Percentiles rank a stretch among this genome's conserved stretches.
These are phyloP conservation scores for Phaseolus lunatus DNA, from an alignment of 306 rosid genomes.

Conservation along the genomic window DNA sequence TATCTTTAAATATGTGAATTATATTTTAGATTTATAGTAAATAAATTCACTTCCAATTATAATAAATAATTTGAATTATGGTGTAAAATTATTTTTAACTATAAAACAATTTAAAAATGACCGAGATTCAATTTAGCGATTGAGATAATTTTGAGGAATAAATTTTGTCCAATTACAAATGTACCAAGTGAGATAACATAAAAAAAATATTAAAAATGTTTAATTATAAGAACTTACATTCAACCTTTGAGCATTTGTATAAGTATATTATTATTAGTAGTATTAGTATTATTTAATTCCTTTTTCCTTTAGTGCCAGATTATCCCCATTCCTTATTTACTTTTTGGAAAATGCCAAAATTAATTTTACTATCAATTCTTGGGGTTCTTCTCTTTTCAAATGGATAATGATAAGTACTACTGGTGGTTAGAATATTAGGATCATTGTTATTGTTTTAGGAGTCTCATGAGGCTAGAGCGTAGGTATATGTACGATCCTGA, in stretches of 20 bases:
- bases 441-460: not conserved
- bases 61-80: not conserved
- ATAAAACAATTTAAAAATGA: not conserved
- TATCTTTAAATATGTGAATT: not conserved
- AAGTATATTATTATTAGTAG: not conserved
- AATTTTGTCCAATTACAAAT: not conserved
- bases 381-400: too few relatives aligned
- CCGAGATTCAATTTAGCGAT: too few relatives aligned
- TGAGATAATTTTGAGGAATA: not conserved
- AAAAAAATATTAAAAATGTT: not conserved
- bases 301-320: not conserved
- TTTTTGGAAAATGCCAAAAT: conserved; percentile 62
- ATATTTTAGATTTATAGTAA: not conserved
- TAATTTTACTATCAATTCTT: not conserved
- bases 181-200: not conserved
- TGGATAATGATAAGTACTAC: not conserved
- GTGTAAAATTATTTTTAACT: not conserved
- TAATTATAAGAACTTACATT: not conserved
- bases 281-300: not conserved
- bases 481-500: not conserved
- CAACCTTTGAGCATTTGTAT: not conserved
- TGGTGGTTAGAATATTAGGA: not conserved
- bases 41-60: not conserved
- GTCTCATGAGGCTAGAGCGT: not conserved
- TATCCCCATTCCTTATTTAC: conserved; percentile 5